A percentile compares a stretch with the other conserved stretches of the same genome.
Evolutionary conservation across 495 filamentous ascomycete genomes (phyloP).

Genomic region (Penicillium simplicissimum): DNA sequence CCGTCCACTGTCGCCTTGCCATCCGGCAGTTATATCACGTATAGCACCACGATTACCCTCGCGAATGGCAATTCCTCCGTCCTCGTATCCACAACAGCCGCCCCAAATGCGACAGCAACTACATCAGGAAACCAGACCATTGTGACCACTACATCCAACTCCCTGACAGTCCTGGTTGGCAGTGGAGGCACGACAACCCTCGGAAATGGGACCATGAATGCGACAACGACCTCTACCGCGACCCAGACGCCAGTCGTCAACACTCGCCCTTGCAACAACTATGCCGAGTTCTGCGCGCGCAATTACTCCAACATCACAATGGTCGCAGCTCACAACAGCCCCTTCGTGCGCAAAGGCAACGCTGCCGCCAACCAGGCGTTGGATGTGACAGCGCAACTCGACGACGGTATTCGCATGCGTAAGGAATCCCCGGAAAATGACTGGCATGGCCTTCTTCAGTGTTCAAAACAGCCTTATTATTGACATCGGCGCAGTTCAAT

Average conservation of each 20-base stretch:
- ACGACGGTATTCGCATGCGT: slow-evolving; percentile 86
- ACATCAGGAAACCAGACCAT: slow-evolving; percentile 36
- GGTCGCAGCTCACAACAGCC: slow-evolving; percentile 85
- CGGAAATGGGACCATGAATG: slow-evolving; percentile 49
- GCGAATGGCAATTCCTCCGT: slow-evolving; percentile 25
- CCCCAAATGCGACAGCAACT: slow-evolving; percentile 21
- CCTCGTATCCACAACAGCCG: slow-evolving; percentile 20
- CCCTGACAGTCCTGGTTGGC: slow-evolving; percentile 43
- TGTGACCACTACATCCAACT: slow-evolving; percentile 35
- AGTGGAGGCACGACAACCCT: slow-evolving; percentile 33
- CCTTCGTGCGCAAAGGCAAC: slow-evolving; percentile 69
- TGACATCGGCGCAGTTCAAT: slow-evolving; percentile 61
- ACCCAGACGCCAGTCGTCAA: slow-evolving; percentile 58
- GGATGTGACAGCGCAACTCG: slow-evolving; percentile 69
- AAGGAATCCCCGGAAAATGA: slow-evolving; percentile 22
- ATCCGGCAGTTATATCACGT: slow-evolving; percentile 42
- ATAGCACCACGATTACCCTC: slow-evolving; percentile 42
- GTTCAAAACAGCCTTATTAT: not conserved
- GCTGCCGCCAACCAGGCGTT: slow-evolving; percentile 77
- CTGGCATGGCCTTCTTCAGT: not conserved
- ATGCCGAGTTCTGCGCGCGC: slow-evolving; percentile 78
- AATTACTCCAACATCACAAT: slow-evolving; percentile 89
- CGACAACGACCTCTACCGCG: slow-evolving; percentile 39
- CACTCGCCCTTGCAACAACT: slow-evolving; percentile 81
- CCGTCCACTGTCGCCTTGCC: slow-evolving; percentile 23